Percentiles rank a stretch among this genome's conserved stretches.
Evolutionary conservation across 2,329 filamentous ascomycete species (phyloP).

Genomic region (Cytospora chrysosperma): DNA sequence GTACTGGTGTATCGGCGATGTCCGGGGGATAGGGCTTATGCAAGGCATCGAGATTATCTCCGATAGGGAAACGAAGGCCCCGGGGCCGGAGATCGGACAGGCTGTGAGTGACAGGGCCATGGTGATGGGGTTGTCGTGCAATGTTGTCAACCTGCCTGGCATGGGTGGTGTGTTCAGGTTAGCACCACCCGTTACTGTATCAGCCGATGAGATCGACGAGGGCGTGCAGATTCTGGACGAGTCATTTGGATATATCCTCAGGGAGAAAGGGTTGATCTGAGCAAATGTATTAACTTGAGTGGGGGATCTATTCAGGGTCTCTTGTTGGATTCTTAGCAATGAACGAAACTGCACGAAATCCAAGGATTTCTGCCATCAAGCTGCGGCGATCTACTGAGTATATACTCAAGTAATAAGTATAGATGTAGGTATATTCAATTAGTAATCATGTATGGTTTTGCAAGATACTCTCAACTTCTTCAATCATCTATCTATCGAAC

Average conservation of each 20-base stretch:
- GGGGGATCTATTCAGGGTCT: neutral
- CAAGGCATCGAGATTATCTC: slow-evolving; percentile 51
- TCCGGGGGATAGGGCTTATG: slow-evolving; percentile 51
- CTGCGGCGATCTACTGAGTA: no score
- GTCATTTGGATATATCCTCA: slow-evolving; percentile 40
- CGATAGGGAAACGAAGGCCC: slow-evolving; percentile 41
- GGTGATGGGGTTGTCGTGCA: slow-evolving; percentile 47
- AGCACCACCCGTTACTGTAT: slow-evolving; percentile 51
- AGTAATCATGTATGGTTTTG: no score
- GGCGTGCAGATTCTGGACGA: slow-evolving; percentile 51
- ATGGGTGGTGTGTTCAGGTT: slow-evolving; percentile 52
- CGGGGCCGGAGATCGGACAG: slow-evolving; percentile 43
- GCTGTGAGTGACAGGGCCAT: slow-evolving; percentile 44
- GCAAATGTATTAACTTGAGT: neutral
- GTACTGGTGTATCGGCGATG: slow-evolving; percentile 53
- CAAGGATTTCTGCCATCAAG: no score
- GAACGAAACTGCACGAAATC: no score
- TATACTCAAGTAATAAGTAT: no score
- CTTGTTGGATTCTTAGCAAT: no score
- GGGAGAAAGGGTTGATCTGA: neutral
- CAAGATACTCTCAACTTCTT: neutral
- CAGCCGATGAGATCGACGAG: slow-evolving; percentile 42
- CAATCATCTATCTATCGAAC: neutral
- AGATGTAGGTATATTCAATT: no score
- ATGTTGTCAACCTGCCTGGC: slow-evolving; percentile 46